Evolutionary conservation across 768 basidiomycete species (phyloP).

Genomic region (Galerina marginata): DNA sequence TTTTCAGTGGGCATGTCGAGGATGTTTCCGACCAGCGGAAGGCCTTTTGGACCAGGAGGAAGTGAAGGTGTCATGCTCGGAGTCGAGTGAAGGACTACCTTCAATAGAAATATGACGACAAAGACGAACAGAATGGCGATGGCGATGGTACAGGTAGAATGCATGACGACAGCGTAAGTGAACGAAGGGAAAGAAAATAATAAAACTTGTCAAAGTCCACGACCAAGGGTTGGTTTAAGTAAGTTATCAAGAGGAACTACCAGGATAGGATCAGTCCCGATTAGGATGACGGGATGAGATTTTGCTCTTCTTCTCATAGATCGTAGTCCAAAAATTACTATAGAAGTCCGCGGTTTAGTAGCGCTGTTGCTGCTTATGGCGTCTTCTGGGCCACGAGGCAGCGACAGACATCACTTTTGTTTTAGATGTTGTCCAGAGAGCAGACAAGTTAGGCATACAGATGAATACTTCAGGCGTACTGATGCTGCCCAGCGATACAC

Average conservation of each 20-base stretch:
- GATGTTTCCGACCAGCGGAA: constrained; percentile 60
- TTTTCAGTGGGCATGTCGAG: constrained; percentile 55
- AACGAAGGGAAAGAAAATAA: constrained; percentile 30
- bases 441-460: constrained; percentile 24
- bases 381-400: constrained; percentile 39
- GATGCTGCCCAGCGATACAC: constrained; percentile 12
- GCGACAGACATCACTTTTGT: constrained; percentile 42
- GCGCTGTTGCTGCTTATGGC: constrained; percentile 31
- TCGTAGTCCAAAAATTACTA: constrained; percentile 32
- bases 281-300: constrained; percentile 41
- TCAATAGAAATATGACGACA: constrained; percentile 40
- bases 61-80: constrained; percentile 32
- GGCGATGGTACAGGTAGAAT: constrained; percentile 28
- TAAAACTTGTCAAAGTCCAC: constrained; percentile 24
- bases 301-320: constrained; percentile 35
- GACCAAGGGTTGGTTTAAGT: constrained; percentile 38
- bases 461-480: constrained; percentile 19
- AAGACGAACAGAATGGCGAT: constrained; percentile 40
- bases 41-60: constrained; percentile 57
- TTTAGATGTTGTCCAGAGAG: constrained; percentile 21
- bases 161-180: constrained; percentile 28
- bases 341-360: constrained; percentile 48
- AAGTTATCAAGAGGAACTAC: constrained; percentile 36
- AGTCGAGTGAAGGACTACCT: constrained; percentile 29
- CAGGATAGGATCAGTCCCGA: constrained; percentile 41